phyloP scores from a whole-genome alignment of 148 eudicot species.

The Chenopodium quinoa region DNA sequence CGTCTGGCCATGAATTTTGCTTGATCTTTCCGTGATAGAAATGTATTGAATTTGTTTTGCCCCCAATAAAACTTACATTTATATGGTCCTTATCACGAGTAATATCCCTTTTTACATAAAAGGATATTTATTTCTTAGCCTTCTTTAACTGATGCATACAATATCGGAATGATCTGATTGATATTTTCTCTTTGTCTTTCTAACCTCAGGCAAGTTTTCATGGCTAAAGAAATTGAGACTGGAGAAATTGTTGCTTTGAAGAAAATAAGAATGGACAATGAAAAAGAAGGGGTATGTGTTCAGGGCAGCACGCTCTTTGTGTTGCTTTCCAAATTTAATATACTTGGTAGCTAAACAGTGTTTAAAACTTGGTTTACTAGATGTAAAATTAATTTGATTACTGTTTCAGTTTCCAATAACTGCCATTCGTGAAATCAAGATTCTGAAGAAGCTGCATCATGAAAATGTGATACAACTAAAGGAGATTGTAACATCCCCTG shows the following conservation, averaged over 20 bases:
- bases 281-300: constrained; percentile 75
- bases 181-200: background rate
- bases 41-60: background rate
- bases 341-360: background rate
- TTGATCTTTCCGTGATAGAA: background rate
- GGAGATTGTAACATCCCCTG: constrained; percentile 57
- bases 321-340: background rate
- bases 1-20: too few relatives aligned
- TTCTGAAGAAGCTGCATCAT: constrained; percentile 50
- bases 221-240: constrained; percentile 77
- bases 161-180: background rate
- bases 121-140: background rate
- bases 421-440: constrained; percentile 58
- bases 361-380: background rate
- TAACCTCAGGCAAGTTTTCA: constrained; percentile 69
- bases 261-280: constrained; percentile 88
- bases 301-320: background rate
- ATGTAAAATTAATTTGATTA: background rate
- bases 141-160: background rate
- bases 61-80: background rate
- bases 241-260: constrained; percentile 81
- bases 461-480: constrained; percentile 54
- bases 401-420: constrained; percentile 51
- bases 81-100: background rate
- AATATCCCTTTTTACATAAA: background rate